Evolutionary conservation across 1,284 basidiomycete species (phyloP), one percentile per base, ranked within the genome.

Genomic region (Wallemia hederae): DNA sequence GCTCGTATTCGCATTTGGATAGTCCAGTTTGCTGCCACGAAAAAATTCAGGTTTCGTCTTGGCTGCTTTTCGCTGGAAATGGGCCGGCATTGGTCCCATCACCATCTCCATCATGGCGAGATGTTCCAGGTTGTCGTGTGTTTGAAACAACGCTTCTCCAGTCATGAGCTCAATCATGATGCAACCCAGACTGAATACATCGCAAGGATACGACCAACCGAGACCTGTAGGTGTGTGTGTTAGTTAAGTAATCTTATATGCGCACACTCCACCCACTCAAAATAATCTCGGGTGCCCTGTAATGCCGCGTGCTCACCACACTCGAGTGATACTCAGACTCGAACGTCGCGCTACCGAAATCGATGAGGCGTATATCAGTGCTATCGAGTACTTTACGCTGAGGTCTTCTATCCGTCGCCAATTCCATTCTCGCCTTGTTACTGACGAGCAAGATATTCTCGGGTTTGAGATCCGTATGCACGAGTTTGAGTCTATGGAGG

Each of bases 41-140:
- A 98, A 97, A 70, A 85, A 96, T 68, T 97, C 92, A 17, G 88
- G 82, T 67, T 86, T 89, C 62, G 79, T 80, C 62, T 72, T 72
- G 80, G 79, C 62, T 58, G 74, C 75, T 59, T 70, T 70, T 24
- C 73, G 69, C 1, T 72, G 65, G 70, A 92, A 89, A 2, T 82
- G 79, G 57, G 83, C 80, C 0, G 91, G 89, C 82, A 98, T 91
- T 72, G 82, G 84, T 63, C 92, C 94, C 80, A 98, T 92, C 31
- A 98, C 94, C 65, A 85, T 82, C 71, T 98, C 91, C 94, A 99
- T 99, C 94, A 98, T 99, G 55, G 94, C 94, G 5, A 99, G 80
- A 70, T 99, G 94, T 69, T 98, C 94, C 14, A 98, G 78, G 70
- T 98, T 98, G 73, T 98, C 92, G 69, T 97, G 92, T 0, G 94